Conservation (phyloP, 1,284 basidiomycete genomes). For the Tylopilus orsonianus region DNA sequence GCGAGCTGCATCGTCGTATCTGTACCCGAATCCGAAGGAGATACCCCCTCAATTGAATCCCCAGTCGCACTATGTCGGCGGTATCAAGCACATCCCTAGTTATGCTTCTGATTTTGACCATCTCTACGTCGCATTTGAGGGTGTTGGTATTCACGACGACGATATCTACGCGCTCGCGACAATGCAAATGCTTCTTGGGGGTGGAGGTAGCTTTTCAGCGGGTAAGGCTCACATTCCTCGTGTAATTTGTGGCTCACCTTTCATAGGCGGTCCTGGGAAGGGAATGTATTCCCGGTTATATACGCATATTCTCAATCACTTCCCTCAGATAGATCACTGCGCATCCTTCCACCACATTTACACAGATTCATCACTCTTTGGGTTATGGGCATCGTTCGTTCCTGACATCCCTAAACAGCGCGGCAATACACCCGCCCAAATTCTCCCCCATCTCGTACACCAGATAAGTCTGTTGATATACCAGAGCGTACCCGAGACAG, state of each 20-base stretch:
- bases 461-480: constrained; percentile 78
- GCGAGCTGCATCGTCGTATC: constrained; percentile 69
- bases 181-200: constrained; percentile 93
- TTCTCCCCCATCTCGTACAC: constrained; percentile 84
- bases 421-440: constrained; percentile 66
- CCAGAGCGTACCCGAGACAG: constrained; percentile 60
- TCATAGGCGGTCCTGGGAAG: constrained; percentile 88
- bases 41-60: constrained; percentile 34
- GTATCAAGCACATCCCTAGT: constrained; percentile 72
- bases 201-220: constrained; percentile 94
- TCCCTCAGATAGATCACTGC: constrained; percentile 93
- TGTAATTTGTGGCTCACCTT: constrained; percentile 16
- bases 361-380: constrained; percentile 92
- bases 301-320: constrained; percentile 96
- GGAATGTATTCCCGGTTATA: constrained; percentile 99
- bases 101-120: constrained; percentile 84
- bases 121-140: constrained; percentile 92
- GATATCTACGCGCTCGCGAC: constrained; percentile 95
- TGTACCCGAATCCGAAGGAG: constrained; percentile 49
- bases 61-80: constrained; percentile 82
- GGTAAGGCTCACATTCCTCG: constrained; percentile 43
- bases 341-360: constrained; percentile 99
- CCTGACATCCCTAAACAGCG: constrained; percentile 59
- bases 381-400: constrained; percentile 88
- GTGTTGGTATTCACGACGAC: constrained; percentile 87